These are phyloP conservation scores for Apiospora saccharicola DNA, from an alignment of 2,329 filamentous ascomycete species.

Conservation along the genomic window DNA sequence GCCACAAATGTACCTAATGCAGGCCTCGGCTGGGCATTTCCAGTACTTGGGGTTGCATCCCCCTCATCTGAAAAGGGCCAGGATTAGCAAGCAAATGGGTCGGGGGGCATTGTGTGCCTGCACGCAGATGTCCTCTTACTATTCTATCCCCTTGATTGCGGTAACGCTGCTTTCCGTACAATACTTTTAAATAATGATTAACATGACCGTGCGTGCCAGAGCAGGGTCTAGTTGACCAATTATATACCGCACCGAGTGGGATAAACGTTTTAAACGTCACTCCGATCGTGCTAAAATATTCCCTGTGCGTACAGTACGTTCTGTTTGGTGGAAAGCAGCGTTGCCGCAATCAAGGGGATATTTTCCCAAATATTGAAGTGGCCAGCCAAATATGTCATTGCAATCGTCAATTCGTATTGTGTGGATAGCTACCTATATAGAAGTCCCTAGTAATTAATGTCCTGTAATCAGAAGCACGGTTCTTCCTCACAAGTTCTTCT, in stretches of 20 bases:
- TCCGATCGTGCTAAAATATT: too few species aligned
- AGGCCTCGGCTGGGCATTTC: background rate
- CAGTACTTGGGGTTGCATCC: background rate
- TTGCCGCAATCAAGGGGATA: too few species aligned
- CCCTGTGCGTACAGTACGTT: too few species aligned
- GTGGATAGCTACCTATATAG: background rate
- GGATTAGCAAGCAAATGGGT: background rate
- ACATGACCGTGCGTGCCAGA: too few species aligned
- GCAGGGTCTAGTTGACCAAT: too few species aligned
- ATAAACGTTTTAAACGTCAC: too few species aligned
- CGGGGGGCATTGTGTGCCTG: background rate
- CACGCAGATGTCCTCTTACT: background rate
- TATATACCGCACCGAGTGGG: too few species aligned
- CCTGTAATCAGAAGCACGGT: background rate
- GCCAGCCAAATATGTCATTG: background rate
- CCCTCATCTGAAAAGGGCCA: background rate
- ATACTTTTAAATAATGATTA: too few species aligned
- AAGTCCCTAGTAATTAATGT: background rate
- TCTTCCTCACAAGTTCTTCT: conserved; percentile 50
- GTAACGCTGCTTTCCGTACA: too few species aligned
- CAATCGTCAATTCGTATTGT: conserved; percentile 2
- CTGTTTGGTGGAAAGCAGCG: too few species aligned
- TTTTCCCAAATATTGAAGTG: too few species aligned
- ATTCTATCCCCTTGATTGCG: too few species aligned
- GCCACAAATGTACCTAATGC: background rate